Conservation (phyloP, 1,284 basidiomycete genomes). For the Ustilago cynodontis region DNA sequence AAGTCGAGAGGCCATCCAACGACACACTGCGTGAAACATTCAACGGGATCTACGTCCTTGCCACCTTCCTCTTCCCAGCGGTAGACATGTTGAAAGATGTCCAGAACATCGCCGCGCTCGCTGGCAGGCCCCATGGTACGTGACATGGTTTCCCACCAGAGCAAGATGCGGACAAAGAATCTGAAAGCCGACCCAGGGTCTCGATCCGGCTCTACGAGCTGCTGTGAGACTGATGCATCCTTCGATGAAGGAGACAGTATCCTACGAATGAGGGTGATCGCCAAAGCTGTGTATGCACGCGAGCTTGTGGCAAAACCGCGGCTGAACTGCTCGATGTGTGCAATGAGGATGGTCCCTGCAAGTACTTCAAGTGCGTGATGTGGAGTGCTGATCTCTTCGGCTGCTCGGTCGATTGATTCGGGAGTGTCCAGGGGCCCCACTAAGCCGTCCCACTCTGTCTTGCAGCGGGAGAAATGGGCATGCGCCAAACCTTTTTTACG, state of each 20-base stretch:
- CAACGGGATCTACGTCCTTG: slow-evolving; percentile 9
- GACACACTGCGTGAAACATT: slow-evolving; percentile 26
- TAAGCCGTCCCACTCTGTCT: slow-evolving; percentile 17
- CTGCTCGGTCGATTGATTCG: neutral
- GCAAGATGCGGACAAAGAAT: slow-evolving; percentile 25
- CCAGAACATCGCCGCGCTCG: slow-evolving; percentile 12
- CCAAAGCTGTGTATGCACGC: slow-evolving; percentile 7
- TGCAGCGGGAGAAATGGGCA: slow-evolving; percentile 20
- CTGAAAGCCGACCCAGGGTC: slow-evolving; percentile 29
- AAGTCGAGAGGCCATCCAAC: slow-evolving; percentile 35
- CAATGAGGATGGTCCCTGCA: slow-evolving; percentile 29
- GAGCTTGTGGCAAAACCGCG: slow-evolving; percentile 21
- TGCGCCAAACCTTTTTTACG: slow-evolving; percentile 20
- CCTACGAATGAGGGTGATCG: slow-evolving; percentile 9
- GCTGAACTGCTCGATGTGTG: slow-evolving; percentile 36
- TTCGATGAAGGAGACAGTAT: neutral
- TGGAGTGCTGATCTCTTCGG: slow-evolving; percentile 5
- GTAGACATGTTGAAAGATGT: slow-evolving; percentile 18
- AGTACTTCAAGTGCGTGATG: slow-evolving; percentile 22
- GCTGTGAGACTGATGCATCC: neutral
- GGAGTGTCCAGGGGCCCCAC: slow-evolving; percentile 4
- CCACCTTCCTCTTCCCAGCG: slow-evolving; percentile 21
- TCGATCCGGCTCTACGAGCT: slow-evolving; percentile 3
- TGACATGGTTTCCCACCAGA: slow-evolving; percentile 43
- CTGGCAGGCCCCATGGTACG: slow-evolving; percentile 29